Percentiles rank a stretch among this genome's conserved stretches.
These are phyloP conservation scores for Arthrobotrys pseudoclavata DNA, from an alignment of 2,329 filamentous ascomycete genomes.

Conservation along the genomic window DNA sequence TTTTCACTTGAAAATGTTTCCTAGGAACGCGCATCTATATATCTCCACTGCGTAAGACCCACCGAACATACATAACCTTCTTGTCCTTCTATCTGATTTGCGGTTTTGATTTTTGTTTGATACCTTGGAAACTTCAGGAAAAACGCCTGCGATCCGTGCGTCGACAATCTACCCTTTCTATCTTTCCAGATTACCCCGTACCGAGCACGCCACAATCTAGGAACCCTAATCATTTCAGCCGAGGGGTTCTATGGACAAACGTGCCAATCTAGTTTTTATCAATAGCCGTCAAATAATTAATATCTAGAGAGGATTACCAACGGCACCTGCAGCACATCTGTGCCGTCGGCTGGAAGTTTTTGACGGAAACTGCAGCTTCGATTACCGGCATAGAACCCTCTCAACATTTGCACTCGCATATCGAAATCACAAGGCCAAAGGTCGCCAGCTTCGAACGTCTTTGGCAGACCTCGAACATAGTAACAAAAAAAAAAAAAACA, in stretches of 20 bases:
- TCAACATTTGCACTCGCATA: not conserved
- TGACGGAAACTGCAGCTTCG: constrained; percentile 14
- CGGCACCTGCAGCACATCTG: constrained; percentile 5
- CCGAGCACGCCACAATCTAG: constrained; percentile 20
- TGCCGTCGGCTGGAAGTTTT: constrained; percentile 13
- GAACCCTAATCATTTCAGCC: constrained; percentile 32
- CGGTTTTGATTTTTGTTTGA: constrained; percentile 14
- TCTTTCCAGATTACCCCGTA: constrained; percentile 2
- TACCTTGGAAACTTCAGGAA: constrained; percentile 35
- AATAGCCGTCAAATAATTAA: constrained; percentile 19
- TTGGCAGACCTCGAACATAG: not conserved
- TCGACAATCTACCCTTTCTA: constrained; percentile 12
- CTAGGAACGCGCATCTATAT: constrained; percentile 13
- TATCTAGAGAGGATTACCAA: constrained; percentile 4
- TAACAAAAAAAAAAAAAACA: not conserved
- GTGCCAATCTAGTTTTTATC: not conserved
- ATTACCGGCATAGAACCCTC: constrained; percentile 13
- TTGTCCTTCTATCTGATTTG: constrained; percentile 9
- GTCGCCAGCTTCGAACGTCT: not conserved
- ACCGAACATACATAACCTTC: constrained; percentile 9
- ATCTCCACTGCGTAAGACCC: constrained; percentile 24
- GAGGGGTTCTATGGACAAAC: not conserved
- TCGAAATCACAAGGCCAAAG: constrained; percentile 1
- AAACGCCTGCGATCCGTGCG: constrained; percentile 42
- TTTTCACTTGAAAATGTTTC: constrained; percentile 11